Base-by-base conservation (phyloP, 257 asterid genomes). In the Gardenia jasminoides region DNA sequence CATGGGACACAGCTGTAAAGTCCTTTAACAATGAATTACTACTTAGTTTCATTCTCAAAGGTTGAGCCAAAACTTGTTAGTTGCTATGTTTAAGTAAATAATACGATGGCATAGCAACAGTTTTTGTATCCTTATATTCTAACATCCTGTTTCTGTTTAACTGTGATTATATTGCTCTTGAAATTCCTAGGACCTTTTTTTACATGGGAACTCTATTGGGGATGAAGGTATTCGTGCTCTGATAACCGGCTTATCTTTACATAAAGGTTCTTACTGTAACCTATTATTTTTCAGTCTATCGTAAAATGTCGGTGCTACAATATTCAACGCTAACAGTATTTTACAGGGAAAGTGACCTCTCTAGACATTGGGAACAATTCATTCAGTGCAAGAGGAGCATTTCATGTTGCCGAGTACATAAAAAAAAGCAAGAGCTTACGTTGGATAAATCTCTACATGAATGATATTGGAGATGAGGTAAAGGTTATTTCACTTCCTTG, bases 381-480 rank as follows among this genome's bases (percentile, higher is more conserved):
- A 44, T 91, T 95, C 77, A 88, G 91, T 77, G 89, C 91, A 41
- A 81, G 58, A 78, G 99, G 99, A 76, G 94, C 92, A 82, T 88
- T 82, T 83, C 91, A 90, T 81, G 96, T 95, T 64, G 97, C 99
- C 76, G 99, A 96, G 72, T 93, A 87, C 77, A 71, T 93, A 78
- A 92, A 90, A 84, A 90, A 84, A 80, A 92, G 93, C 91, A 96
- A 91, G 88, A 91, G 88, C 86, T 85, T 96, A 83, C 85, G 88
- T 84, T 91, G 95, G 97, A 85, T 96, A 79, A 96, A 81, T 83
- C 93, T 96, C 80, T 96, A 91, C 85, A 96, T 92, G 97, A 96
- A 96, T 80, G 98, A 96, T 85, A 93, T 93, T 68, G 80, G 83
- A 84, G 99, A 96, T 84, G 98, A 93, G 98, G 99, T 92, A 87